Percentiles rank a stretch among this genome's conserved stretches.
Conservation (phyloP, 2,329 filamentous ascomycete species). For the Cyanodermella asteris region DNA sequence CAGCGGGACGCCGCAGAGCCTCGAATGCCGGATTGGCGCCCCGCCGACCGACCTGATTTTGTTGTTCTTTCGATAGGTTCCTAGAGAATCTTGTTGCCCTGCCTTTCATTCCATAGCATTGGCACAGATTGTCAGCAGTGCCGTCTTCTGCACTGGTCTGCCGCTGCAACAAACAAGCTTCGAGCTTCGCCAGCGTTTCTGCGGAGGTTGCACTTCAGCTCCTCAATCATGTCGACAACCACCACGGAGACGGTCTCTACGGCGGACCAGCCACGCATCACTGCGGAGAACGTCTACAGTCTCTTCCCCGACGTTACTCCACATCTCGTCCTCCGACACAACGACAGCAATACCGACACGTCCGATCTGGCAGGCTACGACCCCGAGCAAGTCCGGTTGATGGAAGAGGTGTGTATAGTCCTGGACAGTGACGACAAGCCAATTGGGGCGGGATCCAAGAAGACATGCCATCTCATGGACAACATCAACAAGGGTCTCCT, state of each 20-base stretch:
- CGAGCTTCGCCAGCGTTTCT: too few relatives aligned
- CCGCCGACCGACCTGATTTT: too few relatives aligned
- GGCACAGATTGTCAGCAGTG: too few relatives aligned
- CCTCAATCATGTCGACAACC: slow-evolving; percentile 11
- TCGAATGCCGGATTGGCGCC: too few relatives aligned
- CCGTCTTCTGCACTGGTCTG: too few relatives aligned
- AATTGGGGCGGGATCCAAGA: slow-evolving; percentile 94
- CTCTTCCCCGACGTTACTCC: slow-evolving; percentile 70
- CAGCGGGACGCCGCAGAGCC: too few relatives aligned
- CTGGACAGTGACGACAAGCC: slow-evolving; percentile 74
- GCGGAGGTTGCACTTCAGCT: too few relatives aligned
- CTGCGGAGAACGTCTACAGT: slow-evolving; percentile 63
- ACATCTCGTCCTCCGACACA: slow-evolving; percentile 28
- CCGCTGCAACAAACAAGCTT: too few relatives aligned
- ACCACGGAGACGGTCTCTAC: slow-evolving; percentile 22
- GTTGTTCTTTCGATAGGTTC: too few relatives aligned
- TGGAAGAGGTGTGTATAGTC: slow-evolving; percentile 98
- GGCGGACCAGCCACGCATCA: too few relatives aligned
- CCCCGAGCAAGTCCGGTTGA: slow-evolving; percentile 89
- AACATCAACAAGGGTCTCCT: slow-evolving; percentile 93
- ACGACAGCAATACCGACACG: slow-evolving; percentile 28
- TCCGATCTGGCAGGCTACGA: slow-evolving; percentile 71
- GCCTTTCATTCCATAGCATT: too few relatives aligned
- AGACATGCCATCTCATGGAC: slow-evolving; percentile 91
- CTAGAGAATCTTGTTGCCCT: too few relatives aligned